phyloP scores from a whole-genome alignment of 2,329 filamentous ascomycete species.

The Claviceps paspali region DNA sequence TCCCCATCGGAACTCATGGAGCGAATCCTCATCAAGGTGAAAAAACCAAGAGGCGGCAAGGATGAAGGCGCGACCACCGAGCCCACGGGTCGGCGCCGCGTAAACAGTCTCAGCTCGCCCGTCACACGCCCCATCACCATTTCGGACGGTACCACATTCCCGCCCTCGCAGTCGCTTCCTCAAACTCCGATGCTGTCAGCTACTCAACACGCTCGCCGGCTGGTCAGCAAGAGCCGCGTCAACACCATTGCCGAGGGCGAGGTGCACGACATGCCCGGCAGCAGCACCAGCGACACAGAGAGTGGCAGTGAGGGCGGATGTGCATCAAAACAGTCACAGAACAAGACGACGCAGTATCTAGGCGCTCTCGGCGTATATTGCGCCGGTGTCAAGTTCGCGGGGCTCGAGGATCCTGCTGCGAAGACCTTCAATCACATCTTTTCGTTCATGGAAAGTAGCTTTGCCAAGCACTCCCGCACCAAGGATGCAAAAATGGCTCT shows the following conservation, averaged over 20 bases:
- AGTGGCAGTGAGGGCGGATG: slow-evolving; percentile 41
- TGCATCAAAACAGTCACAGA: slow-evolving; percentile 45
- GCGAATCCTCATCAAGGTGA: slow-evolving; percentile 86
- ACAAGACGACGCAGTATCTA: slow-evolving; percentile 73
- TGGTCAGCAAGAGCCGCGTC: slow-evolving; percentile 35
- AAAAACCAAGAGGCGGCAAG: slow-evolving; percentile 43
- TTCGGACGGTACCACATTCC: slow-evolving; percentile 36
- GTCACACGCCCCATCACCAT: slow-evolving; percentile 42
- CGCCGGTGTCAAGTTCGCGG: slow-evolving; percentile 63
- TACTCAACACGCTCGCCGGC: slow-evolving; percentile 32
- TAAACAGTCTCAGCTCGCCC: slow-evolving; percentile 59
- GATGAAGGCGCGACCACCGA: slow-evolving; percentile 22
- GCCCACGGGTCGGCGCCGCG: slow-evolving; percentile 33
- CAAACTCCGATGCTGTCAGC: slow-evolving; percentile 39
- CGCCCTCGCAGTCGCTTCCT: slow-evolving; percentile 35
- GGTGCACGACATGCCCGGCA: slow-evolving; percentile 39
- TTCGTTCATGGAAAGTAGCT: slow-evolving; percentile 83
- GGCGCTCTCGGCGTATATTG: slow-evolving; percentile 74
- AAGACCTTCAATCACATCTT: slow-evolving; percentile 89
- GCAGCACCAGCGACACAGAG: slow-evolving; percentile 68
- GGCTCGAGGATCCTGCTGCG: slow-evolving; percentile 64
- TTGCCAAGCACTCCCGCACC: slow-evolving; percentile 64
- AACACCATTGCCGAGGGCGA: slow-evolving; percentile 43
- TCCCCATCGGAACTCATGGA: slow-evolving; percentile 74
- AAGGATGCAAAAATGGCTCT: slow-evolving; percentile 63